Conservation (phyloP, 2,329 filamentous ascomycete species). For the Aspergillus oerlinghausenensis region DNA sequence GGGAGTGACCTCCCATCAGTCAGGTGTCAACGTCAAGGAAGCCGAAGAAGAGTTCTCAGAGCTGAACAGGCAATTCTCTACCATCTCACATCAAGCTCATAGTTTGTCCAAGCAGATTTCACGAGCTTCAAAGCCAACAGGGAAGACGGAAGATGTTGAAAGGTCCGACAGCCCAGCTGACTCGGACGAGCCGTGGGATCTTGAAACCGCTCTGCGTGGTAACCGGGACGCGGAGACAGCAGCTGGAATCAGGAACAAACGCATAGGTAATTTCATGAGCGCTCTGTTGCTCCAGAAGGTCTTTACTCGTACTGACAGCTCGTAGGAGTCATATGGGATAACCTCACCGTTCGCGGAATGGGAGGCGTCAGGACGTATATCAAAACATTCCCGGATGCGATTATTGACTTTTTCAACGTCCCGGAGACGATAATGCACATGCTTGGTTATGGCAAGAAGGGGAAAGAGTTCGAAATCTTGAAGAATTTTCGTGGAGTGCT, state of each 20-base stretch:
- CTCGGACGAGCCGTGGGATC: slow-evolving; percentile 62
- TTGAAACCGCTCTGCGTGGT: slow-evolving; percentile 69
- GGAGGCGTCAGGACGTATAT: slow-evolving; percentile 69
- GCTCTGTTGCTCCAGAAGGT: not conserved
- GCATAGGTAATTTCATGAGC: slow-evolving; percentile 49
- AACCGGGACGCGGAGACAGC: slow-evolving; percentile 66
- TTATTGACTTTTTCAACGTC: slow-evolving; percentile 72
- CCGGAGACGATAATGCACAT: slow-evolving; percentile 60
- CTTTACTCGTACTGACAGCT: not conserved
- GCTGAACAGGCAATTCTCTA: slow-evolving; percentile 36
- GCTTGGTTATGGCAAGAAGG: slow-evolving; percentile 63
- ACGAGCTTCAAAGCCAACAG: slow-evolving; percentile 22
- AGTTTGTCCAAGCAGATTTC: slow-evolving; percentile 31
- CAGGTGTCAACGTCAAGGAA: slow-evolving; percentile 44
- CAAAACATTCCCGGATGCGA: slow-evolving; percentile 72
- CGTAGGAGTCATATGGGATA: slow-evolving; percentile 68
- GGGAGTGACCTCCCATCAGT: slow-evolving; percentile 28
- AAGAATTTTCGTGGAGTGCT: slow-evolving; percentile 59
- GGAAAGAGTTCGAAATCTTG: slow-evolving; percentile 67
- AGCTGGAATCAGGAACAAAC: slow-evolving; percentile 75
- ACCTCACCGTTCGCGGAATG: slow-evolving; percentile 69
- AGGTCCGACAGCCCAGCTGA: slow-evolving; percentile 46
- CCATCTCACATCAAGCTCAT: slow-evolving; percentile 33
- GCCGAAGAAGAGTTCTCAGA: slow-evolving; percentile 42
- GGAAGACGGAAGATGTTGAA: slow-evolving; percentile 50